These are phyloP conservation scores for Cladosporium velox DNA, from an alignment of 2,329 filamentous ascomycete species.

Conservation along the genomic window DNA sequence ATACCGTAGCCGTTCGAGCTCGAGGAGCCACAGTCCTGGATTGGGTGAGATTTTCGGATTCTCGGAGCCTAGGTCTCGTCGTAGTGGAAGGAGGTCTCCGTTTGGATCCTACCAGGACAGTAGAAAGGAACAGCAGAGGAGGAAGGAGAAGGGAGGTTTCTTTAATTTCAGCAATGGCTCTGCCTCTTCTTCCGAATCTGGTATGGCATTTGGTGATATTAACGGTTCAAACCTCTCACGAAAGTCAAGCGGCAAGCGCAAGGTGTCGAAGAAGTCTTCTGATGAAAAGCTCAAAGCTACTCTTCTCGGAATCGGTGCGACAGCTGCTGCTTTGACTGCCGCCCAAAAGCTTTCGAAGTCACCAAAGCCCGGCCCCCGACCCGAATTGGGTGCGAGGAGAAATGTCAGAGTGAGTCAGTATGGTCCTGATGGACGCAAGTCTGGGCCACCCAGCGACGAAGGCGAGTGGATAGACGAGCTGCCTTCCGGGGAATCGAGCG, in stretches of 20 bases:
- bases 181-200: constrained; percentile 49
- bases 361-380: constrained; percentile 29
- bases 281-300: constrained; percentile 51
- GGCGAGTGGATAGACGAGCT: constrained; percentile 60
- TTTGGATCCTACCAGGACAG: constrained; percentile 25
- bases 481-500: constrained; percentile 56
- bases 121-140: constrained; percentile 30
- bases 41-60: constrained; percentile 32
- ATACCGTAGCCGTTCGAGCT: constrained; percentile 49
- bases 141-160: constrained; percentile 48
- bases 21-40: constrained; percentile 39
- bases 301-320: constrained; percentile 49
- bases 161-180: constrained; percentile 52
- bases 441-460: constrained; percentile 43
- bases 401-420: constrained; percentile 19
- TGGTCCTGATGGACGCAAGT: constrained; percentile 9
- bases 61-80: constrained; percentile 17
- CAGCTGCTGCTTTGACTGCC: constrained; percentile 51
- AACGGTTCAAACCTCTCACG: constrained; percentile 15
- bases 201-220: constrained; percentile 48
- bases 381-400: constrained; percentile 31
- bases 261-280: constrained; percentile 40
- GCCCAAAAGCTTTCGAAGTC: constrained; percentile 39
- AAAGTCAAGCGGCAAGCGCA: constrained; percentile 29
- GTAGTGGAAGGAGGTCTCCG: constrained; percentile 18